A percentile compares a stretch with the other conserved stretches of the same genome.
phyloP scores from a whole-genome alignment of 176 grass and related monocot species.

The Olyra latifolia region DNA sequence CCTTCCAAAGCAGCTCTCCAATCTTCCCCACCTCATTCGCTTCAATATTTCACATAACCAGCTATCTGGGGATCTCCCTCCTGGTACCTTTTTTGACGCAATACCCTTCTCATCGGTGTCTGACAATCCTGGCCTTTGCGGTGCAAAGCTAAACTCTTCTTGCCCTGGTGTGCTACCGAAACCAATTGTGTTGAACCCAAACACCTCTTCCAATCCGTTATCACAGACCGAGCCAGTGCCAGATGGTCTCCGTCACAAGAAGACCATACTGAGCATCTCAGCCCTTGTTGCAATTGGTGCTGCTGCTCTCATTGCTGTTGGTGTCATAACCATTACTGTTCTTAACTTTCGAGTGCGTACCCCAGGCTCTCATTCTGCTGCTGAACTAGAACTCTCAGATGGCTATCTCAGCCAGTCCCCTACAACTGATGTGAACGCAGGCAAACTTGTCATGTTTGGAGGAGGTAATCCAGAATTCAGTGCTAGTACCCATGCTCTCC shows the following conservation, averaged over 20 bases:
- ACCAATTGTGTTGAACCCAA: conserved; percentile 92
- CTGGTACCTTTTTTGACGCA: conserved; percentile 87
- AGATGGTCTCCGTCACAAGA: conserved; percentile 62
- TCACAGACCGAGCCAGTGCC: conserved; percentile 28
- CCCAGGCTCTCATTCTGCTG: conserved; percentile 50
- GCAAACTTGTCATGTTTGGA: conserved; percentile 96
- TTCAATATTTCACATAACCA: conserved; percentile 95
- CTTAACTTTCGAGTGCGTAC: conserved; percentile 73
- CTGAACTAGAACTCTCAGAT: conserved; percentile 70
- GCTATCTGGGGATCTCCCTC: conserved; percentile 83
- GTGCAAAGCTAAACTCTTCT: conserved; percentile 77
- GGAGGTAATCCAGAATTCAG: conserved; percentile 93
- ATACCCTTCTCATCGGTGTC: conserved; percentile 76
- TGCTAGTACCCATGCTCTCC: conserved; percentile 81
- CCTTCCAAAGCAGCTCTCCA: conserved; percentile 79
- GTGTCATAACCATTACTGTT: conserved; percentile 83
- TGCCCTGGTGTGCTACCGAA: conserved; percentile 82
- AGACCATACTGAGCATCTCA: conserved; percentile 94
- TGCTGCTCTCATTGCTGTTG: conserved; percentile 82
- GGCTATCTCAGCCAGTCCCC: conserved; percentile 90
- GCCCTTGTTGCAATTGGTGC: conserved; percentile 90
- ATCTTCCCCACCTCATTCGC: conserved; percentile 60
- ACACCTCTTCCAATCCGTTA: conserved; percentile 49
- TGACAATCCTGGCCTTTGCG: conserved; percentile 85
- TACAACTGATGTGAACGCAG: conserved; percentile 73